Evolutionary conservation across 1,284 basidiomycete genomes (phyloP), one percentile per base, ranked within the genome.

Genomic region (Entoloma clypeatum): DNA sequence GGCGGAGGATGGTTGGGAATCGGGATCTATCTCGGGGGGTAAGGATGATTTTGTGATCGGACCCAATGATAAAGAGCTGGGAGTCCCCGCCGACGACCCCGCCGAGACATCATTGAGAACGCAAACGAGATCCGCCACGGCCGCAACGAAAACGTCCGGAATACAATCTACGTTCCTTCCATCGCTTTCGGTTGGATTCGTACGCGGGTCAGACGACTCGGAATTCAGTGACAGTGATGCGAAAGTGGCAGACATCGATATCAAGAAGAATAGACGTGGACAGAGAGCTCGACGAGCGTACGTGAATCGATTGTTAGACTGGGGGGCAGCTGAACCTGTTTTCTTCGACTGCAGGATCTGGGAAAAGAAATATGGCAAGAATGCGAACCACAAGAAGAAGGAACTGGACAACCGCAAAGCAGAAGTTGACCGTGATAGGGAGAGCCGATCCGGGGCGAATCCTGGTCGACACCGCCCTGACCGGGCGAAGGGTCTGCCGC

Each of bases 331-430:
- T 42, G 36, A 22, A 34, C 14, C 35, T 14, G 36, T 11, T 39
- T 22, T 17, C 48, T 11, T 44, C 30, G 16, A 27, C 11, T 54
- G n/a, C 26, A 96, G 93, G 1, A 94, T 98, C 50, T 97, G 93
- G 92, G 94, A 96, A 68, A 94, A 93, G 67, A 97, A 94, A 64
- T 97, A 82, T 57, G 94, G 94, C 40, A 79, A 74, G 49, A 81
- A 84, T 46, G 94, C 94, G 9, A 95, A 94, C 60, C 94, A 97
- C 64, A 74, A 94, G 63, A 84, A 86, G 61, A 85, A 79, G 54
- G 71, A 77, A 56, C 63, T 58, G 27, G 67, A 65, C 49, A 55
- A 56, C n/a, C 40, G 41, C 42, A 40, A 39, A 47, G 43, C 36
- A 51, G 41, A 44, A 30, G 38, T 44, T 42, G 34, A 47, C 5